Evolutionary conservation across 306 rosid species (phyloP), one percentile per base, ranked within the genome.

Genomic region (Corylus americana): DNA sequence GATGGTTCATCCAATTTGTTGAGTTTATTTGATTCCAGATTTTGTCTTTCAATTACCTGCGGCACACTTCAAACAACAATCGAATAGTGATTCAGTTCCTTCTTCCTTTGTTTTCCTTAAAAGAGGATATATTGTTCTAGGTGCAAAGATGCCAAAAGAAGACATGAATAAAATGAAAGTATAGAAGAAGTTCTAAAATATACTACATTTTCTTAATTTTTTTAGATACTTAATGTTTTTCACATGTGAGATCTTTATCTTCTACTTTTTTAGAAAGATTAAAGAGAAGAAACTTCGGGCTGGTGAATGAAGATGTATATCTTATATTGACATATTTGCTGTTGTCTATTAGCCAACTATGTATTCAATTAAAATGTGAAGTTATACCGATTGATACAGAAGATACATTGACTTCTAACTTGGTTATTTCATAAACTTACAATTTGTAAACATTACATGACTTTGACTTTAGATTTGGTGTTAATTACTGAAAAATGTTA

Each of bases 11-110:
- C 42, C 59, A 35, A 11, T 53, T 53, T 67, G 49, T 70, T 69
- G 72, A 49, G 61, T 14, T 81, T 66, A 13, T 67, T 62, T 20
- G 76, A 62, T 20, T 78, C 64, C 48, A 47, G 59, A 51, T 5
- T 11, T 58, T 75, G 77, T 71, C 74, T 79, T 59, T 79, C 86
- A 71, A 83, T 62, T 7, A 78, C 45, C 76, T 78, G 58, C 73
- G 58, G 76, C 82, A 83, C 27, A 42, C 86, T 83, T 73, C 68
- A 68, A 57, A 71, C 49, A 72, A 37, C 18, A 53, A 77, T 62
- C 20, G 10, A 16, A 35, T 35, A 63, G 10, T n/a, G 1, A 64
- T 64, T 64, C 48, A 64, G 48, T 64, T 64, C 22, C 6, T 64
- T 37, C n/a, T 20, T 55, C 62, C 62, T 6, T 55, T 55, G 18